A percentile compares a stretch with the other conserved stretches of the same genome.
phyloP scores from a whole-genome alignment of 169 alveolate genomes.

The Babesia caballi region DNA sequence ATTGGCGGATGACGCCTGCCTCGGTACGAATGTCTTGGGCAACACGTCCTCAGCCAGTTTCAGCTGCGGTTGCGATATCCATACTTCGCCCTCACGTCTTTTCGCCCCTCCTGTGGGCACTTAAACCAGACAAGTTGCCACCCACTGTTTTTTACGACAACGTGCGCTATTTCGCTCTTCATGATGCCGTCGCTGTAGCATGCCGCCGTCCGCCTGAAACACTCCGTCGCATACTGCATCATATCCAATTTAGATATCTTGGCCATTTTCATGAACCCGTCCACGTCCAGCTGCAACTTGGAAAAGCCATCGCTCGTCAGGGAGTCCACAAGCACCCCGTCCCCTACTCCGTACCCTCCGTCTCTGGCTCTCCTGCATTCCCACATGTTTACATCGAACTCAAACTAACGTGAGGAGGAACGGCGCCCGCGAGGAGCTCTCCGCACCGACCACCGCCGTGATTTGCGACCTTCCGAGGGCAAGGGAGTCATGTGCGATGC shows the following conservation, averaged over 20 bases:
- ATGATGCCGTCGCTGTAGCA: conserved; percentile 71
- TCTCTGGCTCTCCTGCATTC: conserved; percentile 45
- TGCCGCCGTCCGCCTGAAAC: conserved; percentile 63
- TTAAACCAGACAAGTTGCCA: not conserved
- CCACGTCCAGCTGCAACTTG: conserved; percentile 41
- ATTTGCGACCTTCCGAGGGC: conserved; percentile 58
- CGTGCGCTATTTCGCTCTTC: conserved; percentile 65
- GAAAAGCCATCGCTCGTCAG: conserved; percentile 56
- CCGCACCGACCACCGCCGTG: conserved; percentile 62
- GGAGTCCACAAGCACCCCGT: conserved; percentile 58
- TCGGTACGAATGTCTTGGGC: not conserved
- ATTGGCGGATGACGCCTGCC: not conserved
- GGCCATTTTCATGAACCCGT: conserved; percentile 45
- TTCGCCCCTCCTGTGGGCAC: conserved; percentile 30
- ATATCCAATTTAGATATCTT: conserved; percentile 63
- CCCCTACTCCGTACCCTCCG: conserved; percentile 64
- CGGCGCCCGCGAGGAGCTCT: conserved; percentile 69
- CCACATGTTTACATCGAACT: not conserved
- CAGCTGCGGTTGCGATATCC: conserved; percentile 28
- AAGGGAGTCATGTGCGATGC: conserved; percentile 57
- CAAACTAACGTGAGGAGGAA: conserved; percentile 50
- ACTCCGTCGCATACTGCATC: conserved; percentile 60
- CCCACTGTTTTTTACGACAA: conserved; percentile 51
- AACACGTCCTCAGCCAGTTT: conserved; percentile 18
- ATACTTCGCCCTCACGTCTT: conserved; percentile 28